Base-by-base conservation (phyloP, 345 rosid genomes). In the Angophora floribunda region DNA sequence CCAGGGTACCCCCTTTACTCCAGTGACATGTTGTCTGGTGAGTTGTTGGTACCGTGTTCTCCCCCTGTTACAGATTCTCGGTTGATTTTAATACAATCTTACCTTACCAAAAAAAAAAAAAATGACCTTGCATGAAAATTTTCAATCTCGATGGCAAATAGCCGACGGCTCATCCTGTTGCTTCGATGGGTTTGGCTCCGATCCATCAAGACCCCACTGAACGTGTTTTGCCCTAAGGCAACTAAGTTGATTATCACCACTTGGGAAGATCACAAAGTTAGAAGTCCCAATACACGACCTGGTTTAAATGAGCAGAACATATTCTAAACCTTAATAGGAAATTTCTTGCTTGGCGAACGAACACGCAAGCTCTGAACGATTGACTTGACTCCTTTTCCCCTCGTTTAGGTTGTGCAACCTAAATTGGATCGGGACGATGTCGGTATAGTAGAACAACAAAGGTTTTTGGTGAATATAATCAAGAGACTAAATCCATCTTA, bases 341-440 rank as follows among this genome's bases (percentile, higher is more conserved):
- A 32, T 36, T 70, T 70, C 84, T 75, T 75, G 28, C 19, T 75
- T 10, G 11, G 49, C 7, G 0, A 75, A 41, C 0, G 5, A 12
- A 75, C 15, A 6, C 6, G 49, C 7, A 21, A 41, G 84, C 28
- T 19, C 1, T 6, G 15, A 36, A 28, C 2, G 14, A 75, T 75
- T 6, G 49, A 41, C 84, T 41, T 13, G 1, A 41, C 9, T 70
- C 45, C 84, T 5, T 75, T 41, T 75, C 5, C 3, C 28, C 84
- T 75, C 4, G 1, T 75, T 75, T 0, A 19, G 6, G 2, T 36
- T 41, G 49, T 19, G 44, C 28, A 4, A 41, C 41, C 49, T 41
- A 19, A 10, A 75, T 19, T 75, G 49, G 26, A 41, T 41, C 15
- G 0, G 3, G 14, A 75, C 0, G 84, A 75, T 75, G 41, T 9